Percentiles rank a stretch among this genome's conserved stretches.
Evolutionary conservation across 495 filamentous ascomycete species (phyloP).

Genomic region (Talaromyces adpressus): DNA sequence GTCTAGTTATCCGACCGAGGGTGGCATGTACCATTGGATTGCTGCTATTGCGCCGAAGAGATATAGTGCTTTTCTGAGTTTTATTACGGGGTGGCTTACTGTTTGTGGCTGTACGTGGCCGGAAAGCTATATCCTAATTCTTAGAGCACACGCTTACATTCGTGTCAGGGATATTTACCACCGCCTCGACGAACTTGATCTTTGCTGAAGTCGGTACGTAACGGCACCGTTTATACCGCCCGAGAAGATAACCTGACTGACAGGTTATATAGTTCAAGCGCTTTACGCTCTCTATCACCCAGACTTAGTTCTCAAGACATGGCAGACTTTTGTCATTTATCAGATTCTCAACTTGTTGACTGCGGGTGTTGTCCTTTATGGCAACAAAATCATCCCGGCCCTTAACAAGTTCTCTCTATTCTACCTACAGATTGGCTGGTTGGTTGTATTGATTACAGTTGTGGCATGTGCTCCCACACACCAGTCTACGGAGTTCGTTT

Average conservation of each 20-base stretch:
- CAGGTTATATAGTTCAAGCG: constrained; percentile 3
- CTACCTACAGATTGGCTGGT: constrained; percentile 56
- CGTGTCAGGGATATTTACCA: constrained; percentile 30
- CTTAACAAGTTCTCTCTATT: constrained; percentile 45
- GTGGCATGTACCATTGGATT: constrained; percentile 51
- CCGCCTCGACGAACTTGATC: constrained; percentile 34
- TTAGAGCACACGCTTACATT: background rate
- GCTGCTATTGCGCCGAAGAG: constrained; percentile 42
- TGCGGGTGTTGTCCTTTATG: constrained; percentile 26
- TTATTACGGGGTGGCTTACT: constrained; percentile 33
- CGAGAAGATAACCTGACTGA: background rate
- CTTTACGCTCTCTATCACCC: constrained; percentile 29
- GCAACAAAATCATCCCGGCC: constrained; percentile 26
- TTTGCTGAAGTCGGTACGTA: constrained; percentile 20
- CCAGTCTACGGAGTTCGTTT: constrained; percentile 38
- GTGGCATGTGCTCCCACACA: constrained; percentile 45
- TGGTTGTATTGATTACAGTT: constrained; percentile 64
- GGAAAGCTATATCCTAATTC: background rate
- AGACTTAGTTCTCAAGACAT: constrained; percentile 26
- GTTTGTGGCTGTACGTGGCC: constrained; percentile 29
- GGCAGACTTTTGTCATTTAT: constrained; percentile 32
- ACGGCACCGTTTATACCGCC: constrained; percentile 12
- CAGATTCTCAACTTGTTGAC: constrained; percentile 27
- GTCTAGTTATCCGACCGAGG: constrained; percentile 42
- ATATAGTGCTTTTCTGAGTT: constrained; percentile 30